Evolutionary conservation across 192 early-diverging fungal species (phyloP).

Genomic region (Mortierella hygrophila): DNA sequence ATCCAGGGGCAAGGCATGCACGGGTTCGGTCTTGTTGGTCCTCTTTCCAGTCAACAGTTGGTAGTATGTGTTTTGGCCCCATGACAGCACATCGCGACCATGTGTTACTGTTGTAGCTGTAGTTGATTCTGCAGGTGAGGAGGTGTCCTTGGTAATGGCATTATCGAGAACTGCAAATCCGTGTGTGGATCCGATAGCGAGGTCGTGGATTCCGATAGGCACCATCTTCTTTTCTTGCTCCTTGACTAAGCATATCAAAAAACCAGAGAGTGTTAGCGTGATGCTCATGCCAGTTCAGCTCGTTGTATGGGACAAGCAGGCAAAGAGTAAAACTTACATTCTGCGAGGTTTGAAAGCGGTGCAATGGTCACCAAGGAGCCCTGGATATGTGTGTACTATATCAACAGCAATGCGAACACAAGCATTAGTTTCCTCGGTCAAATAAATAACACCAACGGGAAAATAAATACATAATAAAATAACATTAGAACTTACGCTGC

Average conservation of each 20-base stretch:
- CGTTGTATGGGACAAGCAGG: not conserved
- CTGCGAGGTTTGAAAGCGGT: constrained; percentile 37
- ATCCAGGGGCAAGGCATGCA: constrained; percentile 50
- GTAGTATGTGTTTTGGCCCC: constrained; percentile 58
- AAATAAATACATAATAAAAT: not conserved
- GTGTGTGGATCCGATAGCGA: constrained; percentile 57
- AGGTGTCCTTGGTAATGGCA: constrained; percentile 28
- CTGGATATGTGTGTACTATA: constrained; percentile 48
- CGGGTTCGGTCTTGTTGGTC: constrained; percentile 51
- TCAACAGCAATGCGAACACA: not conserved
- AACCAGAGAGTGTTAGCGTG: not conserved
- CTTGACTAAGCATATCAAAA: constrained; percentile 24
- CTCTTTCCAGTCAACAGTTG: constrained; percentile 58
- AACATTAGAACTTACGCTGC: constrained; percentile 27
- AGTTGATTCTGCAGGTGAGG: not conserved
- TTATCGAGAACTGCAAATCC: constrained; percentile 59
- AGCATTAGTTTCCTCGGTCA: not conserved
- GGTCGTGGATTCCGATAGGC: constrained; percentile 53
- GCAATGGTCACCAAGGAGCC: constrained; percentile 40
- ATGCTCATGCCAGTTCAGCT: not conserved
- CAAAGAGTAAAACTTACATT: constrained; percentile 24
- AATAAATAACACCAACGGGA: not conserved
- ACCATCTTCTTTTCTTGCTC: constrained; percentile 50
- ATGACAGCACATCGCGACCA: constrained; percentile 58
- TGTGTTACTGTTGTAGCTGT: constrained; percentile 13